phyloP scores from a whole-genome alignment of 2,329 filamentous ascomycete species.

The Xylariaceae sp. region DNA sequence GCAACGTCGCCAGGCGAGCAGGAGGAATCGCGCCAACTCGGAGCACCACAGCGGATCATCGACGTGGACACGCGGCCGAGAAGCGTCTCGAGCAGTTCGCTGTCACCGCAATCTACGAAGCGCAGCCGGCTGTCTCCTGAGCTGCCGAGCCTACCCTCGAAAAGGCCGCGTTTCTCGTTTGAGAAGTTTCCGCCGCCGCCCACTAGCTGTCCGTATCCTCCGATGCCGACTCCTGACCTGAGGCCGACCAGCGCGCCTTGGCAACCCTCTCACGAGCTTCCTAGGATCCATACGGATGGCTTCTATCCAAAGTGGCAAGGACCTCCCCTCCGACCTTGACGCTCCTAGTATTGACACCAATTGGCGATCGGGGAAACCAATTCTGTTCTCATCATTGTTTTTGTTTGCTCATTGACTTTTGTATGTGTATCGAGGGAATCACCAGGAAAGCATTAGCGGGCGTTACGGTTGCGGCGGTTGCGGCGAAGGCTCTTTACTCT shows the following conservation, averaged over 20 bases:
- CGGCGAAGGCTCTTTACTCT: no score
- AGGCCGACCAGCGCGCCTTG: slow-evolving; percentile 29
- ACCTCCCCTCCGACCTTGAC: slow-evolving; percentile 41
- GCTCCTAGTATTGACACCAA: no score
- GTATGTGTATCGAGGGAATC: no score
- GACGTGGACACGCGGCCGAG: slow-evolving; percentile 37
- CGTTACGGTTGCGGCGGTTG: no score
- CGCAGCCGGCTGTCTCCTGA: slow-evolving; percentile 27
- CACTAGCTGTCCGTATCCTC: slow-evolving; percentile 26
- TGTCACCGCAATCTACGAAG: slow-evolving; percentile 41
- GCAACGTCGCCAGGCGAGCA: slow-evolving; percentile 47
- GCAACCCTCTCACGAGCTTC: slow-evolving; percentile 37
- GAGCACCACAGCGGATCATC: slow-evolving; percentile 26
- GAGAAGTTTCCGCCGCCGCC: slow-evolving; percentile 38
- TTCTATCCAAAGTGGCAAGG: slow-evolving; percentile 45
- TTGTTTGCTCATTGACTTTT: no score
- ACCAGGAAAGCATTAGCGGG: no score
- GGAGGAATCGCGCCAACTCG: slow-evolving; percentile 38
- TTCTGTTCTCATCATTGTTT: no score
- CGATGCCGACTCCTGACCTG: slow-evolving; percentile 31
- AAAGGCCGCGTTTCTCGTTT: slow-evolving; percentile 45
- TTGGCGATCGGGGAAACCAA: no score
- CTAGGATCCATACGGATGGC: slow-evolving; percentile 45
- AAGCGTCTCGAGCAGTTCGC: slow-evolving; percentile 42
- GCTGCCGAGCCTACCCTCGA: slow-evolving; percentile 35